Evolutionary conservation across 2,329 filamentous ascomycete species (phyloP).

Genomic region (Curvularia eragrostidis): DNA sequence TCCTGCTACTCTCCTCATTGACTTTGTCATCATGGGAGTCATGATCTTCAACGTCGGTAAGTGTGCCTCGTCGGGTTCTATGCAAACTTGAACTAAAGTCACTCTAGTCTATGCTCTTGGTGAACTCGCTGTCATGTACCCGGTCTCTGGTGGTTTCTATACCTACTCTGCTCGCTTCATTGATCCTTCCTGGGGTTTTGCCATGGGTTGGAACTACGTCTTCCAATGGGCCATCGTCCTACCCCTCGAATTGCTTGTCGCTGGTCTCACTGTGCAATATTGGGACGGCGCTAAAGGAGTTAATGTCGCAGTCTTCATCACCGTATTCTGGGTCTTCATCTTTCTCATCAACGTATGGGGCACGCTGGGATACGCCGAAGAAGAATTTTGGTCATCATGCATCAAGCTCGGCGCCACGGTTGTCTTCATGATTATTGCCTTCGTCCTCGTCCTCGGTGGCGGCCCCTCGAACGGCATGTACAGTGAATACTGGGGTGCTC

Average conservation of each 20-base stretch:
- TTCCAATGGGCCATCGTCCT: conserved; percentile 49
- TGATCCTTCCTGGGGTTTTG: conserved; percentile 55
- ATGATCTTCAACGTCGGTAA: conserved; percentile 51
- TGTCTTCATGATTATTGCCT: conserved; percentile 55
- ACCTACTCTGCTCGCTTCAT: conserved; percentile 58
- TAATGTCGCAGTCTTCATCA: conserved; percentile 46
- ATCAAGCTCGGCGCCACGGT: conserved; percentile 48
- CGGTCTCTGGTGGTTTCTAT: conserved; percentile 61
- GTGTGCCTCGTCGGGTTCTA: conserved; percentile 10
- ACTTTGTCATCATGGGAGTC: conserved; percentile 50
- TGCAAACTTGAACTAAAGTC: conserved; percentile 45
- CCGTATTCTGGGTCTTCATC: conserved; percentile 49
- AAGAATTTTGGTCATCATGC: conserved; percentile 49
- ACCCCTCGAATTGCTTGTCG: conserved; percentile 50
- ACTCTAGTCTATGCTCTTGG: conserved; percentile 58
- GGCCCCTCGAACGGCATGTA: conserved; percentile 59
- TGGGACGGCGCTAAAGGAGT: conserved; percentile 35
- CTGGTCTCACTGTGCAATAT: conserved; percentile 48
- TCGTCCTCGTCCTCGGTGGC: conserved; percentile 64
- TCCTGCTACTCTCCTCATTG: conserved; percentile 45
- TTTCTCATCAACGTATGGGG: conserved; percentile 49
- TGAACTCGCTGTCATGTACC: conserved; percentile 67
- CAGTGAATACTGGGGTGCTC: conserved; percentile 63
- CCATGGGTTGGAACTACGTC: conserved; percentile 49
- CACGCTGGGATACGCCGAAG: conserved; percentile 52